Evolutionary conservation across 1,284 basidiomycete genomes (phyloP), one percentile per base, ranked within the genome.

Genomic region (Mycosarcoma mackinlayi): DNA sequence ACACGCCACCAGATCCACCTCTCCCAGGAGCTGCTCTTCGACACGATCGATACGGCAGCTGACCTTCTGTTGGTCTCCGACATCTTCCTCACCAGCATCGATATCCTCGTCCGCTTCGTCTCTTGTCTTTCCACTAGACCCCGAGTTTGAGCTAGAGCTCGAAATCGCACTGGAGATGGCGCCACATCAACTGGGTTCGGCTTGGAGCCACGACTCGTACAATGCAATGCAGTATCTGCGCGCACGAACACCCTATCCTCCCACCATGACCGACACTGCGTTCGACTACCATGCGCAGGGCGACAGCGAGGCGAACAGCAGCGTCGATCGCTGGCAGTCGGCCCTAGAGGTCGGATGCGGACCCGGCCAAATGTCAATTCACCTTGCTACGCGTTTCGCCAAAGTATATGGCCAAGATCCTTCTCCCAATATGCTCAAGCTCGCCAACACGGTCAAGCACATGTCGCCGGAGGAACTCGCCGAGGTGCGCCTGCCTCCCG

Each of bases 261-360:
- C 63, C n/a, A 61, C 63, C 0, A 61, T 72, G 54, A 60, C 62
- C 19, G 51, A 67, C 9, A 62, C 63, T 4, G 44, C 37, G 1
- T 67, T 66, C 28, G 63, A 66, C 49, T 72, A 66, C 23, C 68
- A 72, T 31, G 53, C 28, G 2, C 55, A 62, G 28, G 45, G 37
- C 9, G 61, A 60, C 9, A 11, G 34, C 39, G 50, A 34, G 9
- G 19, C 28, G 18, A 44, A 24, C n/a, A 21, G 10, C n/a, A 21
- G 10, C 10, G 8, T 14, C 3, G 54, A 52, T 35, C 53, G 58
- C 19, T 72, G 68, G 68, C 49, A 58, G 28, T 56, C 47, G 18
- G 68, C 63, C 0, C 48, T 72, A 8, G 68, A 72, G n/a, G 51
- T 72, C 16, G 68, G 68, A 14, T 72, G 68, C 27, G 68, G 68